Base-by-base conservation (phyloP, 139 green algal species). In the Tetraselmis chui region DNA sequence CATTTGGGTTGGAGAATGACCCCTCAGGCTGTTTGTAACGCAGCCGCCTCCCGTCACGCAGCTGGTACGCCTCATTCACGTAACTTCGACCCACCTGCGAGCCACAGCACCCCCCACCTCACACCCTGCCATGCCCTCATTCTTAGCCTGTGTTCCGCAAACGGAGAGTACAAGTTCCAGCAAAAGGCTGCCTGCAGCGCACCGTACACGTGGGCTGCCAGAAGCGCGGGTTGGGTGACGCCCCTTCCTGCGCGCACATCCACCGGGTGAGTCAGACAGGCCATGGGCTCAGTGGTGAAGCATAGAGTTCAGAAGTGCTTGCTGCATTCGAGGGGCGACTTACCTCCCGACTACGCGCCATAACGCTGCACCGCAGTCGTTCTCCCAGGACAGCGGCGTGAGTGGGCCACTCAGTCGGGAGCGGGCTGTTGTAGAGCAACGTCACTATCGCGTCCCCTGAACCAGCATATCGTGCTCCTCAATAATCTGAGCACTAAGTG, bases 1-100 rank as follows among this genome's bases (percentile, higher is more conserved):
- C 77, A 29, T 80, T 80, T 2, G 77, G 77, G 29, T 80, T 80
- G 27, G 28, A 59, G 77, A 80, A 80, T 31, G 77, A 80, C 29
- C 77, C 77, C 77, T 80, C 77, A 18, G 32, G 29, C 77, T 80
- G 77, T 29, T 31, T 30, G 29, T 32, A 80, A 2, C 27, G 31
- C 77, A 80, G 27, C 11, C 45, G 18, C 45, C 45, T 5, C 45
- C 45, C 45, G 45, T 67, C 45, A 5, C 45, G 45, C 45, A 67
- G 45, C 45, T 5, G 5, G 45, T 67, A 67, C 11, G 45, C 45
- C 45, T 67, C 45, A 18, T 18, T 67, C 45, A 67, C 45, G 18
- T 67, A 67, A 18, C 45, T 67, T 5, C 45, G 45, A 5, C 45
- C 45, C 45, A 67, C 45, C 45, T 67, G 45, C 45, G 18, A n/a